These are phyloP conservation scores for Rubia peregrina DNA, from an alignment of 305 asterid species.

Conservation along the genomic window DNA sequence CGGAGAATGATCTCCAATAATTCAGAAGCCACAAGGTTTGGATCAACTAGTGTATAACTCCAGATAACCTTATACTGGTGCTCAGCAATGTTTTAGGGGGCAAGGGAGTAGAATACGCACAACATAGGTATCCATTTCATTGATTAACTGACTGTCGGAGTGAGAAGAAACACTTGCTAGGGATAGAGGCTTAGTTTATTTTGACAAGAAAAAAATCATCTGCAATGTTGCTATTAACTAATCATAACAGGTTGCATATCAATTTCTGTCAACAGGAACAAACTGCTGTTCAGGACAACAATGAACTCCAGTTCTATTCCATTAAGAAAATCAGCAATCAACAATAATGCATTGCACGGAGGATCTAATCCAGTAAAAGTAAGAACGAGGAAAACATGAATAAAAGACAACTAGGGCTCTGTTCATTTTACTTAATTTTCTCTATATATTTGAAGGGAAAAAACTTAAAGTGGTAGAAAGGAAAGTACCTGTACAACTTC, in stretches of 20 bases:
- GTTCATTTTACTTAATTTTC: neutral
- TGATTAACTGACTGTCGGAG: neutral
- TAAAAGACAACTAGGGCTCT: neutral
- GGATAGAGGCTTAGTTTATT: neutral
- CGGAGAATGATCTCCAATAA: neutral
- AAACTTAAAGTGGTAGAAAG: neutral
- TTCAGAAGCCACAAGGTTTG: neutral
- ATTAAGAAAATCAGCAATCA: neutral
- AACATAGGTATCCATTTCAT: neutral
- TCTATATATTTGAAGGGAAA: neutral
- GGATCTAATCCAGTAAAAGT: neutral
- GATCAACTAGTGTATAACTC: neutral
- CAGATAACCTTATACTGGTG: neutral
- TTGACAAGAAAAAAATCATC: neutral
- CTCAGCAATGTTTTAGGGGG: neutral
- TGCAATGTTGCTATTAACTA: constrained; percentile 2
- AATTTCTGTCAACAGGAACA: neutral
- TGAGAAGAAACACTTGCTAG: neutral
- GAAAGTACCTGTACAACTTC: constrained; percentile 56
- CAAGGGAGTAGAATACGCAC: neutral
- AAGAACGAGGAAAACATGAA: neutral
- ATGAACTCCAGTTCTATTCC: neutral
- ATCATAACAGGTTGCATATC: neutral
- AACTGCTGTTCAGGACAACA: neutral
- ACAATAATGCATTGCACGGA: neutral